Evolutionary conservation across 2,329 filamentous ascomycete species (phyloP).

Genomic region (Cladophialophora chaetospira): DNA sequence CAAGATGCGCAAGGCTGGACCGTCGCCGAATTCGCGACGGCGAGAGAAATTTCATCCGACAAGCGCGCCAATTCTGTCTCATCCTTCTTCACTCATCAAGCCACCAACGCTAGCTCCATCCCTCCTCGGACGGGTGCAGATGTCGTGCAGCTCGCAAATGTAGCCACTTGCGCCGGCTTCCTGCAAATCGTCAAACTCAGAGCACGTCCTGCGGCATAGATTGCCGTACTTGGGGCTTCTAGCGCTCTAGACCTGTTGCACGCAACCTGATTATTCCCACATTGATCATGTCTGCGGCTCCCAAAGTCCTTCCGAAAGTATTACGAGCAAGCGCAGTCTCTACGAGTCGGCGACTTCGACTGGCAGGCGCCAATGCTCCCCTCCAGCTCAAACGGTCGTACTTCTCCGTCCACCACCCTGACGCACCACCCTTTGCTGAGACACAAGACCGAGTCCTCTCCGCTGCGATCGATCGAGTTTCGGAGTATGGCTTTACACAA

Average conservation of each 20-base stretch:
- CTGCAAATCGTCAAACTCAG: not conserved
- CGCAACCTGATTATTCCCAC: not conserved
- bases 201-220: not conserved
- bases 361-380: not conserved
- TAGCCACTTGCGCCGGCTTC: not conserved
- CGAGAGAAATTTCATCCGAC: not conserved
- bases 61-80: too few species aligned
- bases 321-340: not conserved
- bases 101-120: not conserved
- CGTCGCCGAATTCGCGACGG: not conserved
- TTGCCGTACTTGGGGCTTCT: not conserved
- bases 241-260: not conserved
- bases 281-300: conserved; percentile 1
- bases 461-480: conserved; percentile 77
- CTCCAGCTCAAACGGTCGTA: conserved; percentile 48
- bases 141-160: conserved; percentile 6
- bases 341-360: not conserved
- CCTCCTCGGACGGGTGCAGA: conserved; percentile 7
- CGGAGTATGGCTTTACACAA: conserved; percentile 77
- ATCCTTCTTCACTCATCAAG: not conserved
- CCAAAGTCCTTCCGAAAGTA: not conserved
- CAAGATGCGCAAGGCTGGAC: conserved; percentile 1
- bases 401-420: conserved; percentile 72
- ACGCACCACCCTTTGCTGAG: conserved; percentile 64
- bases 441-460: conserved; percentile 76